These are phyloP conservation scores for Chenopodium album DNA, from an alignment of 148 eudicot genomes.

Conservation along the genomic window DNA sequence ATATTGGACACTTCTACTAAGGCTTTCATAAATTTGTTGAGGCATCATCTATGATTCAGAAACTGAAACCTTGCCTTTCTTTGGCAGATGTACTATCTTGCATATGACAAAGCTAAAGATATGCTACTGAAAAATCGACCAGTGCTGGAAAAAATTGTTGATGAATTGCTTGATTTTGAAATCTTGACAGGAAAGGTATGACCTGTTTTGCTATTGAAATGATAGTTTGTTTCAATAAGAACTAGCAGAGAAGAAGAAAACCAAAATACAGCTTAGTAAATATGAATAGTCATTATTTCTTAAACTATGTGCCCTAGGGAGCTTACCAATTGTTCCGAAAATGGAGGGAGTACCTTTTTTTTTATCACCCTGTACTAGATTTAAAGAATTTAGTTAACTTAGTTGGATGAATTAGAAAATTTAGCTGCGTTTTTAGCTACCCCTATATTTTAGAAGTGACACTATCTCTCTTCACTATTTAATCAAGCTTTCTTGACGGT, in stretches of 20 bases:
- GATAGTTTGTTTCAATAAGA: not conserved
- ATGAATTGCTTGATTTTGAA: slow-evolving; percentile 77
- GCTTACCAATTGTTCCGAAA: too few relatives aligned
- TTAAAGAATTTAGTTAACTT: not conserved
- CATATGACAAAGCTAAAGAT: slow-evolving; percentile 74
- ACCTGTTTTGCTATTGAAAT: not conserved
- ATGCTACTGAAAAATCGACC: slow-evolving; percentile 70
- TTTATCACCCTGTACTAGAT: not conserved
- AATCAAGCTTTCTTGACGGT: not conserved
- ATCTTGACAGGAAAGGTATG: slow-evolving; percentile 81
- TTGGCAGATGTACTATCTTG: slow-evolving; percentile 68
- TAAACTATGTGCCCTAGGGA: too few relatives aligned
- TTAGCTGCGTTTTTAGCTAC: not conserved
- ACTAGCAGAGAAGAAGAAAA: not conserved
- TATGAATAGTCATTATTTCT: not conserved
- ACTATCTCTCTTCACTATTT: not conserved
- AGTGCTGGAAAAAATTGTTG: slow-evolving; percentile 75
- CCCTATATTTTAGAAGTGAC: not conserved
- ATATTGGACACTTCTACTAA: not conserved
- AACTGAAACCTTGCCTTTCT: slow-evolving; percentile 11
- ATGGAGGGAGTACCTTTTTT: too few relatives aligned
- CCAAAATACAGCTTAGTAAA: not conserved
- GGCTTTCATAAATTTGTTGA: not conserved
- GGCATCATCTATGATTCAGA: not conserved
- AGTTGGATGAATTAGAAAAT: not conserved